Evolutionary conservation across 495 filamentous ascomycete genomes (phyloP).

Genomic region (Chaetomium cochliodes): DNA sequence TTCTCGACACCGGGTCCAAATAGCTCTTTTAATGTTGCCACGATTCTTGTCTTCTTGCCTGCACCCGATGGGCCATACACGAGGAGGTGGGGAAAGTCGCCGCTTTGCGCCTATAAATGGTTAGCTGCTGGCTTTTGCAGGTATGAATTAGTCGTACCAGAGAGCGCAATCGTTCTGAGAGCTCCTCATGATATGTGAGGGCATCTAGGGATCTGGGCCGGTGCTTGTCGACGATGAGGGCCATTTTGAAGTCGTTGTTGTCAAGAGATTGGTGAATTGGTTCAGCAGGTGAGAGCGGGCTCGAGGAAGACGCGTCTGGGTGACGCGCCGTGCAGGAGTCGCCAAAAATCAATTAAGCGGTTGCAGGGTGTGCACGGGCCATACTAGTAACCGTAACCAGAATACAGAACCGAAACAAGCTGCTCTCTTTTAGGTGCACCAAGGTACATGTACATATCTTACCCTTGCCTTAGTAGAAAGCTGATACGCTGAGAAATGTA

Average conservation of each 20-base stretch:
- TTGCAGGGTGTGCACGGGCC: slow-evolving; percentile 23
- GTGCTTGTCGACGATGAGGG: slow-evolving; percentile 90
- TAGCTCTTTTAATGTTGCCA: slow-evolving; percentile 87
- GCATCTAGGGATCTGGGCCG: slow-evolving; percentile 84
- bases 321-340: slow-evolving; percentile 23
- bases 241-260: slow-evolving; percentile 40
- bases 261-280: not conserved
- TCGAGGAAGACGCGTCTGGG: slow-evolving; percentile 24
- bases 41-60: slow-evolving; percentile 95
- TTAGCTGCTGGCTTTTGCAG: slow-evolving; percentile 14
- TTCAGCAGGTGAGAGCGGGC: not conserved
- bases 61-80: slow-evolving; percentile 95
- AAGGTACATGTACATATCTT: too few relatives aligned
- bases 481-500: too few relatives aligned
- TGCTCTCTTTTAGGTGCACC: too few relatives aligned
- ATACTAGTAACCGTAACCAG: not conserved
- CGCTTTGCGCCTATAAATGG: slow-evolving; percentile 74
- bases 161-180: slow-evolving; percentile 82
- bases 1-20: slow-evolving; percentile 92
- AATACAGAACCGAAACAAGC: not conserved
- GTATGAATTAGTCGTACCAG: slow-evolving; percentile 58
- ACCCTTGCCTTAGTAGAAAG: too few relatives aligned
- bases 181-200: slow-evolving; percentile 82
- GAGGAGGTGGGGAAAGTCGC: slow-evolving; percentile 95
- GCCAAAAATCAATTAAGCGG: slow-evolving; percentile 28